These are phyloP conservation scores for Lepidium sativum DNA, from an alignment of 345 rosid genomes.

Conservation along the genomic window DNA sequence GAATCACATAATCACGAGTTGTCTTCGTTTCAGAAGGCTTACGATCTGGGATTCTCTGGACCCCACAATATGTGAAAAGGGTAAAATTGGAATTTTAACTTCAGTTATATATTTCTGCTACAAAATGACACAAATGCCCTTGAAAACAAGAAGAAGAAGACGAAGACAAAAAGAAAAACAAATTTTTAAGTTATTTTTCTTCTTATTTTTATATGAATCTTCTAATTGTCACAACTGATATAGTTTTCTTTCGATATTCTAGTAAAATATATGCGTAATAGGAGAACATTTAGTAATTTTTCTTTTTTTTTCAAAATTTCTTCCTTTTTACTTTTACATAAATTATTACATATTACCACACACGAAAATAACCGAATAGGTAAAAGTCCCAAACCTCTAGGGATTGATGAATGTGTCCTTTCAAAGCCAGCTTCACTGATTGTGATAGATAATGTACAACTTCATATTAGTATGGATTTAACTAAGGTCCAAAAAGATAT, in stretches of 20 bases:
- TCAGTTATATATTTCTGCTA: no score
- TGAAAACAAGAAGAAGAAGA: no score
- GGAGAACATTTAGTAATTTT: neutral
- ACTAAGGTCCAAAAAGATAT: no score
- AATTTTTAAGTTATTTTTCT: no score
- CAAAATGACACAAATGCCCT: constrained; percentile 4
- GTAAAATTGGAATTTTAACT: no score
- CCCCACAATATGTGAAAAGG: constrained; percentile 18
- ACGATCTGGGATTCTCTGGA: constrained; percentile 42
- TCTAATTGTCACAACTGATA: no score
- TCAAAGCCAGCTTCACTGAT: constrained; percentile 29
- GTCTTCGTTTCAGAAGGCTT: no score
- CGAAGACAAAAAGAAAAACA: no score
- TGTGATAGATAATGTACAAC: constrained; percentile 27
- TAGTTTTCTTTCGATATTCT: neutral
- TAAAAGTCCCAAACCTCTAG: neutral
- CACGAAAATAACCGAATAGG: constrained; percentile 4
- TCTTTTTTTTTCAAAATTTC: no score
- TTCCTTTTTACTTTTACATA: no score
- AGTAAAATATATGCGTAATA: neutral
- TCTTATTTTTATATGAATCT: no score
- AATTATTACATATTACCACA: neutral
- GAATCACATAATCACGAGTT: constrained; percentile 19
- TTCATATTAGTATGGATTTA: no score
- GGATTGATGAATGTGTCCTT: constrained; percentile 27